phyloP scores from a whole-genome alignment of 2,329 filamentous ascomycete genomes.

The Fusarium sublunatum region DNA sequence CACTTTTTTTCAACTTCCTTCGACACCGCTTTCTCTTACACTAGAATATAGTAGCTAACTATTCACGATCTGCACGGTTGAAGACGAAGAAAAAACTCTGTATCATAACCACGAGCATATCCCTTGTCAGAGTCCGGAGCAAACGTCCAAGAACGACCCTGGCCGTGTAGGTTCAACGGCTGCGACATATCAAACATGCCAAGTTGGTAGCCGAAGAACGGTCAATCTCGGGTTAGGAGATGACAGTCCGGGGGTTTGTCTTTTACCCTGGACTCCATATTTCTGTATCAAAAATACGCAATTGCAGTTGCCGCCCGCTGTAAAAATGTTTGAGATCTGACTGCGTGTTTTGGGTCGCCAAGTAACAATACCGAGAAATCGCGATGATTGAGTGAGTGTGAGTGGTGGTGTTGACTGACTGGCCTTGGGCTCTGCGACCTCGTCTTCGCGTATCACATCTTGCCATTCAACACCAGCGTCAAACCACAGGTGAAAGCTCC shows the following conservation, averaged over 20 bases:
- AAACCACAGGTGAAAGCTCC: slow-evolving; percentile 19
- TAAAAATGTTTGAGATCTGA: slow-evolving; percentile 9
- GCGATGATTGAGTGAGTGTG: slow-evolving; percentile 10
- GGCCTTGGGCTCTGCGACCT: slow-evolving; percentile 25
- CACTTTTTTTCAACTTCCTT: background rate
- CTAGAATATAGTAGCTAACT: slow-evolving; percentile 9
- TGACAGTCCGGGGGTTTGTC: slow-evolving; percentile 33
- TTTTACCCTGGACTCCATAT: slow-evolving; percentile 8
- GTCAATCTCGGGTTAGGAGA: slow-evolving; percentile 26
- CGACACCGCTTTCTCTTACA: slow-evolving; percentile 41
- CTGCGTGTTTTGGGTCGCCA: slow-evolving; percentile 19
- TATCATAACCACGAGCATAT: slow-evolving; percentile 18
- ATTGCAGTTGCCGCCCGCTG: slow-evolving; percentile 28
- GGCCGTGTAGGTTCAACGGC: background rate
- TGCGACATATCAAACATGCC: slow-evolving; percentile 31
- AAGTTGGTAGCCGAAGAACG: slow-evolving; percentile 1
- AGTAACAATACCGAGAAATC: slow-evolving; percentile 10
- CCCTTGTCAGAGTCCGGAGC: slow-evolving; percentile 12
- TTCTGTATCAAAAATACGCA: slow-evolving; percentile 22
- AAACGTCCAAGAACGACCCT: background rate
- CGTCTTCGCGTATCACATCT: slow-evolving; percentile 27
- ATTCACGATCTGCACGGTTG: slow-evolving; percentile 40
- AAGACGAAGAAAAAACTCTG: slow-evolving; percentile 6
- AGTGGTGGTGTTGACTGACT: slow-evolving; percentile 32
- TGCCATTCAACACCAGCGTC: slow-evolving; percentile 11